These are phyloP conservation scores for Amanita muscaria DNA, from an alignment of 768 basidiomycete species.

Conservation along the genomic window DNA sequence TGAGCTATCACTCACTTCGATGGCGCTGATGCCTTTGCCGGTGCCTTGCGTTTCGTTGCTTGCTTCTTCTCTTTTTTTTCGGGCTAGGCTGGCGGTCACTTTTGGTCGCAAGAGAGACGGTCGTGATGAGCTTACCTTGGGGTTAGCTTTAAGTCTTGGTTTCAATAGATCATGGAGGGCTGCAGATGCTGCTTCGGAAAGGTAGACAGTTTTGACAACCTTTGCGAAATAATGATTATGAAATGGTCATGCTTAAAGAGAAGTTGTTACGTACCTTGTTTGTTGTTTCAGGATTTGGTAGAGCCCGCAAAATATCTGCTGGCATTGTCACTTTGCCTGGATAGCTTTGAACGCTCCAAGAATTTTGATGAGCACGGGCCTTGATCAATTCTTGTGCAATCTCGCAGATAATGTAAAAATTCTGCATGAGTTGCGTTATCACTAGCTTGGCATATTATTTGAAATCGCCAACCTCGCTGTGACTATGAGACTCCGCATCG, in stretches of 20 bases:
- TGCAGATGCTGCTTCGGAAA: constrained; percentile 47
- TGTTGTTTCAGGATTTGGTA: constrained; percentile 57
- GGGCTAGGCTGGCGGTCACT: constrained; percentile 6
- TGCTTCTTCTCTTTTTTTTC: constrained; percentile 46
- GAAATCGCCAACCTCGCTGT: constrained; percentile 52
- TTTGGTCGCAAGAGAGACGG: neutral
- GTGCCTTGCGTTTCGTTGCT: constrained; percentile 47
- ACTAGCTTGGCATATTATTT: neutral
- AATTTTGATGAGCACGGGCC: constrained; percentile 48
- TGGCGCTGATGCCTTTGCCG: constrained; percentile 37
- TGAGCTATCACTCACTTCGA: constrained; percentile 37
- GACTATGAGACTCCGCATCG: constrained; percentile 58
- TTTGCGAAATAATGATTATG: constrained; percentile 18
- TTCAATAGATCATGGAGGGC: constrained; percentile 45
- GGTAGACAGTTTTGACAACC: constrained; percentile 61
- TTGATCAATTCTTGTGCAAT: constrained; percentile 85
- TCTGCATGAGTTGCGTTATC: constrained; percentile 38
- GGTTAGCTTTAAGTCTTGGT: constrained; percentile 19
- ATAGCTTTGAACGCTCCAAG: constrained; percentile 73
- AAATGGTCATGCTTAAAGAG: neutral
- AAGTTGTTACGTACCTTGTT: constrained; percentile 41
- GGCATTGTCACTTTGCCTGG: constrained; percentile 79
- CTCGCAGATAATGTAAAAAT: constrained; percentile 82
- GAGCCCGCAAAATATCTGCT: constrained; percentile 66
- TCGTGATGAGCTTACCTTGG: constrained; percentile 21